These are phyloP conservation scores for Syzygium jambos DNA, from an alignment of 345 rosid genomes.

Conservation along the genomic window DNA sequence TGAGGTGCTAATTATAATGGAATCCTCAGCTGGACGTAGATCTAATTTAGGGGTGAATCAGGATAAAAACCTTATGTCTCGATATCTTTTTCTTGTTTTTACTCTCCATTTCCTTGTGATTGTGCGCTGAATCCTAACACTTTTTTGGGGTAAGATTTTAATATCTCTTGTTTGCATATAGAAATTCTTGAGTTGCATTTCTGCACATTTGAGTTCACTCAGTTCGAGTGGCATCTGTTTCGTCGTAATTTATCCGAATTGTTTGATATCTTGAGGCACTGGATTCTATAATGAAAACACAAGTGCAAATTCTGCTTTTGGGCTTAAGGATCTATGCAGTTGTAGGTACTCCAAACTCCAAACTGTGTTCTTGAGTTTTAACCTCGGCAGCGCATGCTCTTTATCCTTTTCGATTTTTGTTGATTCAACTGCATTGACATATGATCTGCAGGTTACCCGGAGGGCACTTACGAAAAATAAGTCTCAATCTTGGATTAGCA, in stretches of 20 bases:
- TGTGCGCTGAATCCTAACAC: too few relatives aligned
- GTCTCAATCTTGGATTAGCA: constrained; percentile 1
- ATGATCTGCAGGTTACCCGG: neutral
- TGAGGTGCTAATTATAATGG: too few relatives aligned
- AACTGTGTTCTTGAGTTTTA: neutral
- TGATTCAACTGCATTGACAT: neutral
- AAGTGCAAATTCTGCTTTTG: neutral
- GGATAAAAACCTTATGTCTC: too few relatives aligned
- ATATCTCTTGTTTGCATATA: neutral
- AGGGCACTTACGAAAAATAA: neutral
- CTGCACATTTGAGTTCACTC: too few relatives aligned
- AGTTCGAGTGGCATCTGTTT: neutral
- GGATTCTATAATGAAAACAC: neutral
- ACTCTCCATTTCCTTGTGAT: too few relatives aligned
- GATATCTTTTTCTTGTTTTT: too few relatives aligned
- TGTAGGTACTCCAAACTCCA: neutral
- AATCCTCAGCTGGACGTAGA: too few relatives aligned
- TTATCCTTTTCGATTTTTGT: neutral
- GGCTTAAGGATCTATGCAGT: neutral
- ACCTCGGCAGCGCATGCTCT: neutral
- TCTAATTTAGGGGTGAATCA: too few relatives aligned
- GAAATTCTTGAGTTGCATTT: neutral
- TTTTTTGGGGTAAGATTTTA: neutral
- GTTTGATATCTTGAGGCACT: neutral
- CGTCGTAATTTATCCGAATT: neutral